Base-by-base conservation (phyloP, 2,329 filamentous ascomycete genomes). In the Coccinonectria pachysandricola region DNA sequence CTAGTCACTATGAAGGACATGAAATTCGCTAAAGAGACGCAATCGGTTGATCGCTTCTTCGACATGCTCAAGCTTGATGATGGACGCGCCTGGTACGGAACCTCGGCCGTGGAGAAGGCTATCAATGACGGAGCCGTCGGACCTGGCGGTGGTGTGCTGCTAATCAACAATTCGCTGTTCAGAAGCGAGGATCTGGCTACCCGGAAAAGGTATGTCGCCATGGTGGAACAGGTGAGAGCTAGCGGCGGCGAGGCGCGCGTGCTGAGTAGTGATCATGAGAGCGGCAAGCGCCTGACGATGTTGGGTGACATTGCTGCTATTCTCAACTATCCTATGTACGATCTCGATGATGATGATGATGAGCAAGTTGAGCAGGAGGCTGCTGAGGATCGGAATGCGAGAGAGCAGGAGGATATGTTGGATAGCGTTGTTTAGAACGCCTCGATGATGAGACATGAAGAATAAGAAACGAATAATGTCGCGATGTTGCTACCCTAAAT, bases 231-330 rank as follows among this genome's bases (percentile, higher is more conserved):
- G 36, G 88, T 96, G n/a, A 75, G 77, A 39, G 76, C 76, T 3
- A 78, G 85, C 37, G 91, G 88, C 5, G 91, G 88, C 2, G 86
- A 95, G 39, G 83, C 85, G 1, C 67, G 83, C 28, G 73, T 96
- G n/a, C 58, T 96, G 15, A 96, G 88, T 53, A 87, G 82, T 45
- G 80, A 92, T 47, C 88, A 96, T 53, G 88, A 95, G 60, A 95
- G 87, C 52, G 91, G 91, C 1, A 79, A 80, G 59, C 66, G 86
- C 33, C 57, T 98, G 9, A 83, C 87, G 40, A 80, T 77, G 8
- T 53, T 96, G 34, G 87, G 91, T 1, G 82, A 86, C 11, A 79
- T 98, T 35, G 91, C 88, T 10, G 86, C 86, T 2, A 79, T 95
- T 15, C 60, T 95, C 37, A 95, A 88, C 8, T 98, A 87, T 51